Percentiles rank a stretch among this genome's conserved stretches.
Evolutionary conservation across 495 filamentous ascomycete genomes (phyloP).

Genomic region (Schizothecium vesticola): DNA sequence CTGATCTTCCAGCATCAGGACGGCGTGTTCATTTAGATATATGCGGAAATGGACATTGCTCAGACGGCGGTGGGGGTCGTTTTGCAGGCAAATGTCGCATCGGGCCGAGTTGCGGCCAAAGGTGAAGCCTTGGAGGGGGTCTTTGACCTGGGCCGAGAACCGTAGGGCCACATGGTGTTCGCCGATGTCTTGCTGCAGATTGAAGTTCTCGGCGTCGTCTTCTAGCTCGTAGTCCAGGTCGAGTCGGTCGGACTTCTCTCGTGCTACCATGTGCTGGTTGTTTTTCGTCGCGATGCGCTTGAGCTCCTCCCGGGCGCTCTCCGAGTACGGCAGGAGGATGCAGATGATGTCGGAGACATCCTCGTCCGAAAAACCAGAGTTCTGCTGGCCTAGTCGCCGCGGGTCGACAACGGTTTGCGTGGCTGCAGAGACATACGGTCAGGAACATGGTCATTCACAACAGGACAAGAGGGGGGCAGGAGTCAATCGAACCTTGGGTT

Average conservation of each 20-base stretch:
- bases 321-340: conserved; percentile 75
- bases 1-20: conserved; percentile 84
- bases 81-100: conserved; percentile 68
- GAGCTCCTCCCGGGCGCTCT: conserved; percentile 64
- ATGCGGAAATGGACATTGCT: conserved; percentile 93
- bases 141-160: conserved; percentile 63
- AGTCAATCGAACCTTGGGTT: conserved; percentile 24
- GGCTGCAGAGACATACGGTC: conserved; percentile 35
- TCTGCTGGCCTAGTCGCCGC: conserved; percentile 65
- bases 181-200: conserved; percentile 42
- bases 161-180: conserved; percentile 72
- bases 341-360: conserved; percentile 86
- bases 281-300: conserved; percentile 43
- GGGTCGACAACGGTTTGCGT: conserved; percentile 82
- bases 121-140: conserved; percentile 62
- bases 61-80: conserved; percentile 55
- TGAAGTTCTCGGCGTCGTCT: conserved; percentile 39
- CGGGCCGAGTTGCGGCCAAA: conserved; percentile 71
- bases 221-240: conserved; percentile 42
- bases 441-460: conserved; percentile 6
- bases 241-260: conserved; percentile 41
- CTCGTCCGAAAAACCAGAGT: conserved; percentile 70
- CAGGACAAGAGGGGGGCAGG: background rate
- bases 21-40: conserved; percentile 69
- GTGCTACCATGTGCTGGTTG: conserved; percentile 32